These are phyloP conservation scores for Rhodotorula taiwanensis DNA, from an alignment of 768 basidiomycete species.

Conservation along the genomic window DNA sequence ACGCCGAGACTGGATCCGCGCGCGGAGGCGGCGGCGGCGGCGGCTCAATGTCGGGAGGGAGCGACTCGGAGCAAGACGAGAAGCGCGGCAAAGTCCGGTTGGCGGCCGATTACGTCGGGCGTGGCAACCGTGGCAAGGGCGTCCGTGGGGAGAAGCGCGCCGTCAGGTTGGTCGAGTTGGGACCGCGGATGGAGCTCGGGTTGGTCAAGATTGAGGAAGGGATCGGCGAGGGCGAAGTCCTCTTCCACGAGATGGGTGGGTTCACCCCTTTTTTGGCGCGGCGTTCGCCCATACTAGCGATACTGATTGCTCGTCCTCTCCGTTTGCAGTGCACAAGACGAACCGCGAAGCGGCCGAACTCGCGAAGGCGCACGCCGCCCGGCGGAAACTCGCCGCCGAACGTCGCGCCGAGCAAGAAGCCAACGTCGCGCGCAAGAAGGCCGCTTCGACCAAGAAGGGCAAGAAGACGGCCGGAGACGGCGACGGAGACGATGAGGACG, in stretches of 20 bases:
- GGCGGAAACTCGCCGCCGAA: slow-evolving; percentile 67
- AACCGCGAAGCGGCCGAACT: slow-evolving; percentile 43
- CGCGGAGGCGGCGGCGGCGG: slow-evolving; percentile 42
- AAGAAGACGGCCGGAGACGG: slow-evolving; percentile 29
- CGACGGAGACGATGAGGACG: slow-evolving; percentile 43
- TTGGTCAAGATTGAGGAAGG: slow-evolving; percentile 93
- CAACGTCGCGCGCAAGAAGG: slow-evolving; percentile 80
- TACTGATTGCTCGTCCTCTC: background rate
- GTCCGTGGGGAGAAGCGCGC: slow-evolving; percentile 77
- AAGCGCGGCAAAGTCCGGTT: slow-evolving; percentile 59
- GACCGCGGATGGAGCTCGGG: slow-evolving; percentile 86
- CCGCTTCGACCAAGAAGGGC: slow-evolving; percentile 40
- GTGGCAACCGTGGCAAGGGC: slow-evolving; percentile 63
- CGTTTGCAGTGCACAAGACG: slow-evolving; percentile 70
- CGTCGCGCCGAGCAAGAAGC: slow-evolving; percentile 82
- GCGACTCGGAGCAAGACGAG: slow-evolving; percentile 62
- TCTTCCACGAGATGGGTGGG: slow-evolving; percentile 91
- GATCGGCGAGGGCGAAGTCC: slow-evolving; percentile 81
- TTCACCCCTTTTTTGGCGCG: slow-evolving; percentile 17
- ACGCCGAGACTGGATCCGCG: slow-evolving; percentile 50
- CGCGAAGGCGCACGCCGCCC: slow-evolving; percentile 61
- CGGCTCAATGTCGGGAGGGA: slow-evolving; percentile 54
- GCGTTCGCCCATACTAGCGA: background rate
- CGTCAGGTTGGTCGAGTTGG: slow-evolving; percentile 84
- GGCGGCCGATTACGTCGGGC: slow-evolving; percentile 86